A percentile compares a stretch with the other conserved stretches of the same genome.
Evolutionary conservation across 257 asterid genomes (phyloP).

Genomic region (Fraxinus quadrangulata): DNA sequence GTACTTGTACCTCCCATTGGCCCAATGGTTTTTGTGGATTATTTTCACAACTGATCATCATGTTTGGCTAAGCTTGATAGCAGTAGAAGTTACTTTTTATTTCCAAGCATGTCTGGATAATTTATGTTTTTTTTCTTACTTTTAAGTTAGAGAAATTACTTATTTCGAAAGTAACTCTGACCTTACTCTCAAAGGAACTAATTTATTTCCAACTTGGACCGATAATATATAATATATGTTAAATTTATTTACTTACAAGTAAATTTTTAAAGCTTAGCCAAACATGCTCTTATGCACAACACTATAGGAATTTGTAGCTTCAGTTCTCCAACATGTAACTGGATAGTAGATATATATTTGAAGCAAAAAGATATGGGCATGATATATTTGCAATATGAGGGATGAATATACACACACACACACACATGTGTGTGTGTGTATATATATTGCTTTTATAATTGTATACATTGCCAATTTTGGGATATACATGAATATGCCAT

Average conservation of each 20-base stretch:
- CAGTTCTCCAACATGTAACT: neutral
- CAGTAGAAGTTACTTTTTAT: neutral
- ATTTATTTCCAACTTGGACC: neutral
- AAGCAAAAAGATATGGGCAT: conserved; percentile 1
- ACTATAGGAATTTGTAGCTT: neutral
- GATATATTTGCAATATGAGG: neutral
- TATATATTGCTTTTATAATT: neutral
- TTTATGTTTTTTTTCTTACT: no score
- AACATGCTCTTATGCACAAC: neutral
- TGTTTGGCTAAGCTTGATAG: neutral
- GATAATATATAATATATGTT: neutral
- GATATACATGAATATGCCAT: neutral
- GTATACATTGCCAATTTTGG: conserved; percentile 1
- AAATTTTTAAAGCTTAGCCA: neutral
- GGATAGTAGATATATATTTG: neutral
- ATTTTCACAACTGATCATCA: neutral
- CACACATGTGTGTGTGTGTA: no score
- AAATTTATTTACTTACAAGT: neutral
- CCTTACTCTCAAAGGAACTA: neutral
- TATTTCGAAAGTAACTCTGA: neutral
- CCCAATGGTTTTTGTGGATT: neutral
- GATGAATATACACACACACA: neutral
- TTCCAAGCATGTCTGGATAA: no score
- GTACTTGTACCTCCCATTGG: conserved; percentile 39
- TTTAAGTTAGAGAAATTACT: neutral